phyloP scores from a whole-genome alignment of 148 eudicot genomes.

The Pharnaceum exiguum region DNA sequence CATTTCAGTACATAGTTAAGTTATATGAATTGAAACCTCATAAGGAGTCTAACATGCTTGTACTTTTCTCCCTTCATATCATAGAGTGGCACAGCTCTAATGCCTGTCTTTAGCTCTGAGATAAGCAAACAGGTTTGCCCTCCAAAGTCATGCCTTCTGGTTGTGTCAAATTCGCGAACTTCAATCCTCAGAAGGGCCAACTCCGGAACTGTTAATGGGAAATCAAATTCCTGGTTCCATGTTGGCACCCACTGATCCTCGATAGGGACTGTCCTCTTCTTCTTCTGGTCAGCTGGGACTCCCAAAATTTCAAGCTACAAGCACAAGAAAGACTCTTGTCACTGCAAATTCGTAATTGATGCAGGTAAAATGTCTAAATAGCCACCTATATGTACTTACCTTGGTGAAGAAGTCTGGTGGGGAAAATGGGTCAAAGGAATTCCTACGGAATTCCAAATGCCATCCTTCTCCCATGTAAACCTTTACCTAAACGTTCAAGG shows the following conservation, averaged over 20 bases:
- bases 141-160: conserved; percentile 38
- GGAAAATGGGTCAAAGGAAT: conserved; percentile 45
- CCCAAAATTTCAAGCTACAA: conserved; percentile 60
- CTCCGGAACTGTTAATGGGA: conserved; percentile 49
- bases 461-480: conserved; percentile 66
- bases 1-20: not conserved
- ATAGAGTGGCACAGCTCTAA: conserved; percentile 49
- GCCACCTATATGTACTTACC: too few relatives aligned
- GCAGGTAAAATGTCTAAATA: too few relatives aligned
- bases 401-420: conserved; percentile 68
- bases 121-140: conserved; percentile 67
- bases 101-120: conserved; percentile 40
- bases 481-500: conserved; percentile 35
- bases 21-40: conserved; percentile 27
- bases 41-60: conserved; percentile 44
- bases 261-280: conserved; percentile 25
- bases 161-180: conserved; percentile 42
- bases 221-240: conserved; percentile 60
- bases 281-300: conserved; percentile 40
- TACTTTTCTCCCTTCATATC: conserved; percentile 37
- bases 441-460: conserved; percentile 42
- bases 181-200: conserved; percentile 52
- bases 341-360: not conserved
- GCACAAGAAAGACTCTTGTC: not conserved
- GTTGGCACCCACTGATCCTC: conserved; percentile 58